phyloP scores from a whole-genome alignment of 768 basidiomycete species.

The Stropharia rugosoannulata region DNA sequence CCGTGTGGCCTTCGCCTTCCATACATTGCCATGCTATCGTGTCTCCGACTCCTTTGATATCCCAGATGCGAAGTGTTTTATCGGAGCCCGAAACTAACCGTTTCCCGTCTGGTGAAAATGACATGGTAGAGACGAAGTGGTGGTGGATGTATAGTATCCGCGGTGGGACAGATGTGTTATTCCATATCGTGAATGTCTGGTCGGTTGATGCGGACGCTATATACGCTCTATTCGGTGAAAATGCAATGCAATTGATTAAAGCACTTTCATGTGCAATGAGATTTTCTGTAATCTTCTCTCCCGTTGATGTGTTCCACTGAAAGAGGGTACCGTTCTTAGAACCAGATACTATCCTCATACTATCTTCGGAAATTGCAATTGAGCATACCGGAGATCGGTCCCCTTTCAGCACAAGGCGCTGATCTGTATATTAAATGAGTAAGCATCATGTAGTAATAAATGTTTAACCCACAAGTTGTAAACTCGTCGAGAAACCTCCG shows the following conservation, averaged over 20 bases:
- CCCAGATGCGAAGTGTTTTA: conserved; percentile 9
- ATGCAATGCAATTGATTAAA: conserved; percentile 3
- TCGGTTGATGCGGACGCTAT: conserved; percentile 5
- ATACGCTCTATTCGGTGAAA: background rate
- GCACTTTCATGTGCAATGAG: background rate
- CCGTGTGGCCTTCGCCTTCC: conserved; percentile 1
- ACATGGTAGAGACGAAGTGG: conserved; percentile 3
- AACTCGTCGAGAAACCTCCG: too few species aligned
- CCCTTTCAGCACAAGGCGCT: background rate
- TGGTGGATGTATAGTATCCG: background rate
- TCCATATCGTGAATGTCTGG: conserved; percentile 9
- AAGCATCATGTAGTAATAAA: too few species aligned
- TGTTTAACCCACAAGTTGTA: too few species aligned
- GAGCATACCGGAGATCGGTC: background rate
- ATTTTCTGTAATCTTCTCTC: too few species aligned
- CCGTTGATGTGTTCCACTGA: too few species aligned
- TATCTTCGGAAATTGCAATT: too few species aligned
- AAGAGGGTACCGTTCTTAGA: too few species aligned
- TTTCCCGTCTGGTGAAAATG: conserved; percentile 3
- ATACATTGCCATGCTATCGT: too few species aligned
- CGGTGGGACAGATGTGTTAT: conserved; percentile 1
- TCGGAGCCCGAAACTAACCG: conserved; percentile 6
- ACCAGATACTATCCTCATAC: too few species aligned
- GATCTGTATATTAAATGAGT: background rate
- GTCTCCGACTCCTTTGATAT: background rate